Percentiles rank a stretch among this genome's conserved stretches.
Conservation (phyloP, 1,284 basidiomycete species). For the Irpex sp. region DNA sequence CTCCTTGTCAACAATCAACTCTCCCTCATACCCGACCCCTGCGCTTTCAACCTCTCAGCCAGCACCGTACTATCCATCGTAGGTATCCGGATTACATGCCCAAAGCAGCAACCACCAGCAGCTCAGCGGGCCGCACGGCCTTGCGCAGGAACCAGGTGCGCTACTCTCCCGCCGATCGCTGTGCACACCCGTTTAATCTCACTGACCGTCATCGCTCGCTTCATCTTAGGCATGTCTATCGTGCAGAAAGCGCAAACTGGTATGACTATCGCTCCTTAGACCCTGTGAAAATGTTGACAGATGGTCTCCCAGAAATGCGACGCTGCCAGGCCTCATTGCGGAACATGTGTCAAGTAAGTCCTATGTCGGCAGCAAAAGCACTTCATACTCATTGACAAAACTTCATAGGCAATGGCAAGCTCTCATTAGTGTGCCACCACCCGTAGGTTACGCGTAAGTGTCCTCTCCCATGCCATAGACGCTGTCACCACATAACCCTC, state of each 20-base stretch:
- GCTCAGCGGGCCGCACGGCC: slow-evolving; percentile 46
- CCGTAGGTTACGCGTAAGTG: slow-evolving; percentile 72
- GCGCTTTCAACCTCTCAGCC: not conserved
- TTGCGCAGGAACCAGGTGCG: slow-evolving; percentile 74
- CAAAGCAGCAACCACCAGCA: slow-evolving; percentile 41
- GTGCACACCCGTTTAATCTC: slow-evolving; percentile 5
- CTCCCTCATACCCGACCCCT: not conserved
- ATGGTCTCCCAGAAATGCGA: slow-evolving; percentile 70
- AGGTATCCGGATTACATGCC: slow-evolving; percentile 47
- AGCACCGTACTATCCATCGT: not conserved
- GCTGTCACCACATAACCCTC: slow-evolving; percentile 5
- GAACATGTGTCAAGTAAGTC: slow-evolving; percentile 74
- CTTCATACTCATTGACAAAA: slow-evolving; percentile 11
- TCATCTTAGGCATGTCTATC: slow-evolving; percentile 64
- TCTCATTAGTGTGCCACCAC: slow-evolving; percentile 73
- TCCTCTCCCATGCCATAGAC: slow-evolving; percentile 1
- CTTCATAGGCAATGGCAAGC: slow-evolving; percentile 65
- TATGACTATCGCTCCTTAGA: slow-evolving; percentile 31
- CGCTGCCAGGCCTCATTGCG: slow-evolving; percentile 75
- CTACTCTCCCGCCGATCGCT: not conserved
- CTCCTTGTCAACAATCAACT: not conserved
- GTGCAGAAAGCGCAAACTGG: slow-evolving; percentile 78
- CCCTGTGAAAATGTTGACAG: slow-evolving; percentile 7
- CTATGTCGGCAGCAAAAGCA: slow-evolving; percentile 12
- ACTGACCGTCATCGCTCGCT: slow-evolving; percentile 8